phyloP scores from a whole-genome alignment of 129 eudicot genomes.

The Solidago caesia region DNA sequence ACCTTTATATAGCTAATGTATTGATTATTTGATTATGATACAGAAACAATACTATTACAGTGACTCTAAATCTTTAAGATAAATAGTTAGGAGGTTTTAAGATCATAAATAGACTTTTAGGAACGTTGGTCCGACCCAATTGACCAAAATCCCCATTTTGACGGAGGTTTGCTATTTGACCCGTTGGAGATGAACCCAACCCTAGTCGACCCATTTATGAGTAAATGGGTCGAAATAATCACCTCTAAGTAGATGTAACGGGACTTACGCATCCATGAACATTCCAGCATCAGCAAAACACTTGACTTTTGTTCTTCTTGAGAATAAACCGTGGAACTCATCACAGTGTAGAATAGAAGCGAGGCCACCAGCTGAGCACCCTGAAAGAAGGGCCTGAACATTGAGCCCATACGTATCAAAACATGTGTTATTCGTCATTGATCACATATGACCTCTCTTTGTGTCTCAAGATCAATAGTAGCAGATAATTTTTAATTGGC shows the following conservation, averaged over 20 bases:
- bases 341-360: slow-evolving; percentile 47
- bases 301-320: slow-evolving; percentile 41
- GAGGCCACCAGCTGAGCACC: slow-evolving; percentile 55
- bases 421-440: neutral
- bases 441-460: neutral
- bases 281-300: slow-evolving; percentile 54
- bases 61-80: too few species aligned
- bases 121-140: neutral
- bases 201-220: neutral
- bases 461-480: neutral
- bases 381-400: slow-evolving; percentile 48
- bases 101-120: neutral
- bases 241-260: neutral
- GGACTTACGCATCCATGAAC: slow-evolving; percentile 45
- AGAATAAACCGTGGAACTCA: slow-evolving; percentile 38
- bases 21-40: too few species aligned
- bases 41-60: too few species aligned
- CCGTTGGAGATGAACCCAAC: neutral
- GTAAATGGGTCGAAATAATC: neutral
- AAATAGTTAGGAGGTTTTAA: neutral
- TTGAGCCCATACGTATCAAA: neutral
- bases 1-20: too few species aligned
- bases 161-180: neutral
- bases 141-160: neutral
- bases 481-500: neutral